Conservation (phyloP, 1,284 basidiomycete genomes). For the Termitomyces sp. region DNA sequence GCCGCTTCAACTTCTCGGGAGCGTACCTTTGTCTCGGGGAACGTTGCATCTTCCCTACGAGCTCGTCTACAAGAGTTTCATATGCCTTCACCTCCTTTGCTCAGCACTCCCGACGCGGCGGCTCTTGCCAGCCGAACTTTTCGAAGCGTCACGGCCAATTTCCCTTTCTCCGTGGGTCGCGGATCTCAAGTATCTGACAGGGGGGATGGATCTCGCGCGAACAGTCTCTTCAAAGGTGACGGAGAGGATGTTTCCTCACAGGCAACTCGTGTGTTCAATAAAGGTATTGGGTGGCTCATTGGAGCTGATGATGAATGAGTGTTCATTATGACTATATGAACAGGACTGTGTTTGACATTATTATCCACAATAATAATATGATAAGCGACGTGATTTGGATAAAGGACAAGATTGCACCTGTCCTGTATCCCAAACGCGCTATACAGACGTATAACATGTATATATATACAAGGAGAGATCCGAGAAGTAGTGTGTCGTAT, state of each 20-base stretch:
- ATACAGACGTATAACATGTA: conserved; percentile 1
- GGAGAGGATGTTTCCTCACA: conserved; percentile 63
- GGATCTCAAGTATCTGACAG: conserved; percentile 41
- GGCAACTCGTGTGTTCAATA: conserved; percentile 68
- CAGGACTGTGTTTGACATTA: background rate
- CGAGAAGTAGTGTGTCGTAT: conserved; percentile 9
- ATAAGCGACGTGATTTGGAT: background rate
- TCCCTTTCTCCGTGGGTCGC: conserved; percentile 58
- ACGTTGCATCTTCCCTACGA: conserved; percentile 47
- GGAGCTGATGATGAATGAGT: conserved; percentile 56
- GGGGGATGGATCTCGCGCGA: conserved; percentile 39
- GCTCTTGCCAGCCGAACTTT: conserved; percentile 71
- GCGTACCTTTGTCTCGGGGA: conserved; percentile 20
- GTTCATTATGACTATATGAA: background rate
- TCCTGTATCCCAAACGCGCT: background rate
- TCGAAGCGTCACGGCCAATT: conserved; percentile 71
- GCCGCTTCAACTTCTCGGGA: conserved; percentile 21
- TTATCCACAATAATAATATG: background rate
- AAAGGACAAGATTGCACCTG: background rate
- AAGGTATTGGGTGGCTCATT: conserved; percentile 84
- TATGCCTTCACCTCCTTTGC: conserved; percentile 58
- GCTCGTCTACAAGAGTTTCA: conserved; percentile 57
- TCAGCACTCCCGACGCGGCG: conserved; percentile 66
- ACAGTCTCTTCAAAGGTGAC: conserved; percentile 36
- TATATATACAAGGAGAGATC: conserved; percentile 6